Evolutionary conservation across 1,284 basidiomycete species (phyloP), one percentile per base, ranked within the genome.

Genomic region (Ceratobasidium sp.): DNA sequence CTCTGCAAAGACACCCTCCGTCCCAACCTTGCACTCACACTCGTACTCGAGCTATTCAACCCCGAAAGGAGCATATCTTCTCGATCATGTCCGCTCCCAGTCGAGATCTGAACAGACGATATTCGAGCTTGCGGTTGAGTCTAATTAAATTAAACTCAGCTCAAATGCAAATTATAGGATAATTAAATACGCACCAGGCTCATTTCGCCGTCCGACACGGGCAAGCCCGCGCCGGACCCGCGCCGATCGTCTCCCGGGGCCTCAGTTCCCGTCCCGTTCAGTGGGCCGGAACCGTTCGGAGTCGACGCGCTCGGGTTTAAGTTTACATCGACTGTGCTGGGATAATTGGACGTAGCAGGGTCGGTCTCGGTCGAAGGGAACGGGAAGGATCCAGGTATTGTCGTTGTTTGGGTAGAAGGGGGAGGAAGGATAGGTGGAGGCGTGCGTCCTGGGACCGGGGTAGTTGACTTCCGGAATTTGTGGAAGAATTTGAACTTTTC

Each of bases 401-500:
- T n/a, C n/a, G 56, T 72, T n/a, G 60, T 15, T 63, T 63, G 60
- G 36, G 4, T 41, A 11, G 36, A 41, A 4, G 60, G 27, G 27
- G 41, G n/a, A 17, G 60, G 36, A 36, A 63, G 44, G 7, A 24
- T 63, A 6, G 71, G 71, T 2, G 71, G 59, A 29, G 71, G 71
- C 19, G 71, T 73, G 14, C 59, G 54, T 15, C 59, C 36, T 3
- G 71, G 71, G 51, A 41, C n/a, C 1, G 71, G 71, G 2, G 71
- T 24, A 50, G 71, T 73, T 19, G 57, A 33, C 63, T 63, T 62
- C 44, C 59, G 71, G 24, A 73, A 60, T 62, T 73, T 73, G n/a
- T 44, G 91, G 63, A 95, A 83, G 53, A 87, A 89, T 80, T 89
- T 90, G 77, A 95, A 83, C 66, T 88, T 86, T 82, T 95, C 91